Evolutionary conservation across 1,284 basidiomycete genomes (phyloP).

Genomic region (Cutaneotrichosporon sp.): DNA sequence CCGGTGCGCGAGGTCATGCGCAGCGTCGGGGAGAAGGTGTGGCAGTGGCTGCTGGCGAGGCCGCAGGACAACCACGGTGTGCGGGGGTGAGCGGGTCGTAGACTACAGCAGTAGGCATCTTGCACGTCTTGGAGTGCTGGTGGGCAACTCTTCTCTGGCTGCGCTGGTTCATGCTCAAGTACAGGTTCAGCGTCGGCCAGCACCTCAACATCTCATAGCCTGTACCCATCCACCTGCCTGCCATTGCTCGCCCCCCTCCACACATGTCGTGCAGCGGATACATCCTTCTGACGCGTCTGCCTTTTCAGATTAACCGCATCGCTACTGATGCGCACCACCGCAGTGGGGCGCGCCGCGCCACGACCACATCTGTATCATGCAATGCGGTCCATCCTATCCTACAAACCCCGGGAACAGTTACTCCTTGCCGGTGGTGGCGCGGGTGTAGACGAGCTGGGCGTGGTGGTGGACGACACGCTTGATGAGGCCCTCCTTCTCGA

Average conservation of each 20-base stretch:
- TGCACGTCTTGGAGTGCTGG: conserved; percentile 24
- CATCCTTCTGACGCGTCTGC: neutral
- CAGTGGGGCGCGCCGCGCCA: neutral
- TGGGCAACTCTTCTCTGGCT: no score
- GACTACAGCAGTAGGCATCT: conserved; percentile 1
- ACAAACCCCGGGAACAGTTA: conserved; percentile 27
- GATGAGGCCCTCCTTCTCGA: conserved; percentile 94
- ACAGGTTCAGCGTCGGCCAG: no score
- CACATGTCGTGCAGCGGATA: conserved; percentile 5
- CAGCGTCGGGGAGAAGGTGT: conserved; percentile 40
- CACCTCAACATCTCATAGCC: no score
- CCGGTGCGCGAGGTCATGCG: conserved; percentile 46
- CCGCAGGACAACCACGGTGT: conserved; percentile 10
- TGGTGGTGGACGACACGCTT: conserved; percentile 97
- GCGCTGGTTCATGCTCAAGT: no score
- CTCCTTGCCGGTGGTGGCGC: conserved; percentile 52
- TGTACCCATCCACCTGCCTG: no score
- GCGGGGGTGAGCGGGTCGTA: conserved; percentile 10
- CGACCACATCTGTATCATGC: conserved; percentile 12
- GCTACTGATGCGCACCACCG: neutral
- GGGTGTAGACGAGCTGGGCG: conserved; percentile 77
- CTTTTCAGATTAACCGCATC: neutral
- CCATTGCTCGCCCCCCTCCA: no score
- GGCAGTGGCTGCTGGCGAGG: conserved; percentile 41
- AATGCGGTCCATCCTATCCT: conserved; percentile 25